Conservation (phyloP, 192 early-diverging fungal species). For the Coemansia sp. region DNA sequence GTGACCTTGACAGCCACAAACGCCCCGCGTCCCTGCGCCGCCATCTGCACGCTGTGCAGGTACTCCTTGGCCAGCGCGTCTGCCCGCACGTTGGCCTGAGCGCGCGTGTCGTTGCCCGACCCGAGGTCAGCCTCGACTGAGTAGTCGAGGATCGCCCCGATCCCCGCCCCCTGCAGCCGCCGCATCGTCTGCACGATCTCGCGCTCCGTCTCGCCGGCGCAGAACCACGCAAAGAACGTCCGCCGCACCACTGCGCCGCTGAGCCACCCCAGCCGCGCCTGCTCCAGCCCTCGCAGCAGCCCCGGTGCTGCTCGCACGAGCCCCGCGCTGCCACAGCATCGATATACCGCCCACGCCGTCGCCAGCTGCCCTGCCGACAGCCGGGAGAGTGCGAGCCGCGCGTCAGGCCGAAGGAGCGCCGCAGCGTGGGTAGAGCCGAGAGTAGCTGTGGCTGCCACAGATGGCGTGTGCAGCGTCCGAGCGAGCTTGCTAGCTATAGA, state of each 20-base stretch:
- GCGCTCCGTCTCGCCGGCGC: conserved; percentile 81
- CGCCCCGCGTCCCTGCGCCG: conserved; percentile 62
- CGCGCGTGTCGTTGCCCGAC: conserved; percentile 46
- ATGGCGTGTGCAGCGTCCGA: conserved; percentile 11
- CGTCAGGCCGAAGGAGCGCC: conserved; percentile 44
- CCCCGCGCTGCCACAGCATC: conserved; percentile 32
- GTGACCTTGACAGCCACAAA: conserved; percentile 92
- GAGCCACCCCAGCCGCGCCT: conserved; percentile 42
- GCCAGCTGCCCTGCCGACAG: conserved; percentile 44
- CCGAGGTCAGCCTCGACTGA: conserved; percentile 86
- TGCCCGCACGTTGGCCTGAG: conserved; percentile 64
- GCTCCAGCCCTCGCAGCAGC: conserved; percentile 32
- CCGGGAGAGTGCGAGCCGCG: conserved; percentile 42
- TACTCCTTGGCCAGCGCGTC: conserved; percentile 70
- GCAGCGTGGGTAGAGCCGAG: too few relatives aligned
- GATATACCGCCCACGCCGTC: conserved; percentile 46
- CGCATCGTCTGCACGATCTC: conserved; percentile 87
- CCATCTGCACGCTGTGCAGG: conserved; percentile 74
- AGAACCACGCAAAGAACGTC: conserved; percentile 87
- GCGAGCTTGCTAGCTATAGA: background rate
- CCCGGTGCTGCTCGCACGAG: conserved; percentile 45
- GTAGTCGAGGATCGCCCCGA: conserved; percentile 88
- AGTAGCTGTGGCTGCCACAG: background rate
- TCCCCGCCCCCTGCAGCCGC: conserved; percentile 59
- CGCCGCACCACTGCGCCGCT: conserved; percentile 75